Evolutionary conservation across 495 filamentous ascomycete species (phyloP), one percentile per base, ranked within the genome.

Genomic region (Podospora australis): DNA sequence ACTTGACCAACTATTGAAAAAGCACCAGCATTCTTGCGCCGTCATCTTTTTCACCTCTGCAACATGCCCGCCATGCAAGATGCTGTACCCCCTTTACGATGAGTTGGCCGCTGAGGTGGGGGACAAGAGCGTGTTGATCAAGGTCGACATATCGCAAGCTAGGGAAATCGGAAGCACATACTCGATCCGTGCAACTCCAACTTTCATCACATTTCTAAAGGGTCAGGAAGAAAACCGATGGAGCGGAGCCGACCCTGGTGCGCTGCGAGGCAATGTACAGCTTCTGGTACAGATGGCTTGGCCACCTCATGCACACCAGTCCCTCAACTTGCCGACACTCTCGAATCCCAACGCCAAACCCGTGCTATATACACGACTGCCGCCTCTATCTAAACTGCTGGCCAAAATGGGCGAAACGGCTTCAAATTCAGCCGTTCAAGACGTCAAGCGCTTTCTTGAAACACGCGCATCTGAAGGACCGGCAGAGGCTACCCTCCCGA

Each of bases 21-120:
- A 70, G 23, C 82, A 84, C 7, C 70, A 76, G 16, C 67, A 74
- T 14, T 77, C 81, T 2, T 90, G 86, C 53, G 87, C 88, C 3
- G 81, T 92, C 24, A 75, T 96, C 50, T 97, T 96, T 74, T 97
- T 97, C 67, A 96, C 91, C 2, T 90, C 86, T 8, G 74, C 86
- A 3, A 92, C 83, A 22, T 96, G 91, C 58, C 78, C 82, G 1
- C 89, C 91, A 3, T 96, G 91, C 75, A 88, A 82, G 65, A 66
- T 78, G 11, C 76, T 95, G 4, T 91, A 96, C 55, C 90, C 90
- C 14, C 68, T 83, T 5, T 96, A 89, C 56, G 84, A 95, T 44
- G 73, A 86, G 48, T 73, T 96, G 1, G 90, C 91, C 10, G 78
- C 73, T 24, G 84, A 91, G 54, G 75, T 80, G 20, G 82, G 81